These are phyloP conservation scores for Marasmius fiardii DNA, from an alignment of 1,284 basidiomycete genomes.

Conservation along the genomic window DNA sequence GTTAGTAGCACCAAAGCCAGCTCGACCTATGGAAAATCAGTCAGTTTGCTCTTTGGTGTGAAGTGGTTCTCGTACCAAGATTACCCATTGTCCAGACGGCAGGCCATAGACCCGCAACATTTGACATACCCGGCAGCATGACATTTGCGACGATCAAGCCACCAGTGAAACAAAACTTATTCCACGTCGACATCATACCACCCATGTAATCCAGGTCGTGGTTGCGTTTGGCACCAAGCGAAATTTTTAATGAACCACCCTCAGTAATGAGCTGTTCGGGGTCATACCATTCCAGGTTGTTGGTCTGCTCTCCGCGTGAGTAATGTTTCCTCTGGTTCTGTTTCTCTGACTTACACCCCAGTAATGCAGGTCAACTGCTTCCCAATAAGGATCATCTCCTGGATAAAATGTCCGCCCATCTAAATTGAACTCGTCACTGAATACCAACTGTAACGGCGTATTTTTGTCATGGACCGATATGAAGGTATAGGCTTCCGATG, in stretches of 20 bases:
- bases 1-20: slow-evolving; percentile 44
- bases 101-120: slow-evolving; percentile 22
- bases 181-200: slow-evolving; percentile 46
- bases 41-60: not conserved
- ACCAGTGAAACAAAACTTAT: slow-evolving; percentile 79
- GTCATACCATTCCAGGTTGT: slow-evolving; percentile 57
- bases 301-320: slow-evolving; percentile 41
- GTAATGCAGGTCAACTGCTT: no score
- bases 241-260: slow-evolving; percentile 64
- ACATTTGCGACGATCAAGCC: slow-evolving; percentile 25
- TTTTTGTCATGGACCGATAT: slow-evolving; percentile 49
- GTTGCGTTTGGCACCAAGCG: slow-evolving; percentile 43
- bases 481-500: slow-evolving; percentile 55
- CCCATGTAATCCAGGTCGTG: slow-evolving; percentile 63
- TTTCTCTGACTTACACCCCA: slow-evolving; percentile 20
- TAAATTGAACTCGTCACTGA: slow-evolving; percentile 35
- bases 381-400: slow-evolving; percentile 68
- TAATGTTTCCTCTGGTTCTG: slow-evolving; percentile 21
- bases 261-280: slow-evolving; percentile 43
- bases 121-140: slow-evolving; percentile 57
- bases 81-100: slow-evolving; percentile 51
- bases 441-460: slow-evolving; percentile 39
- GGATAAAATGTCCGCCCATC: slow-evolving; percentile 49
- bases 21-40: slow-evolving; percentile 35
- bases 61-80: slow-evolving; percentile 24